Evolutionary conservation across 345 rosid genomes (phyloP).

Genomic region (Pelargonium nanum): DNA sequence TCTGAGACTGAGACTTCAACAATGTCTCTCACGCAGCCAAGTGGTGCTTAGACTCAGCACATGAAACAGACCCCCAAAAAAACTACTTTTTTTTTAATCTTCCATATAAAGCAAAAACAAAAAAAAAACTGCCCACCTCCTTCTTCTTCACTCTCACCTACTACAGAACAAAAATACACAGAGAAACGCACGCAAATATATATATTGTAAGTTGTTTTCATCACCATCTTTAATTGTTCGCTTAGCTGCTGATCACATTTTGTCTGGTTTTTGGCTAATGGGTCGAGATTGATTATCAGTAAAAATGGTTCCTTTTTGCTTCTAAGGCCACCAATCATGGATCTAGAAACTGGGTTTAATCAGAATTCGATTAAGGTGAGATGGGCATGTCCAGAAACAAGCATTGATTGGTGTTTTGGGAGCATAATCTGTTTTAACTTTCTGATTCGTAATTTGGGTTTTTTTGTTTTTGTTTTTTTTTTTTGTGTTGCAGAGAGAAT

Average conservation of each 20-base stretch:
- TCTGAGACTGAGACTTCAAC: not conserved
- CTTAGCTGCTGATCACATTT: too few species aligned
- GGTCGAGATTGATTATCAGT: constrained; percentile 17
- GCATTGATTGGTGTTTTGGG: not conserved
- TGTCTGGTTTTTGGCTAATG: constrained; percentile 10
- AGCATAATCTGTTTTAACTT: not conserved
- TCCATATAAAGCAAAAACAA: not conserved
- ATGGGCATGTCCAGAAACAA: not conserved
- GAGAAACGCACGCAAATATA: too few species aligned
- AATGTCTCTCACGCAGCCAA: not conserved
- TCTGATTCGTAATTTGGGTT: not conserved
- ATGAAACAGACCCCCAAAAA: too few species aligned
- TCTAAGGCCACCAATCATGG: constrained; percentile 40
- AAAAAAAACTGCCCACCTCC: not conserved
- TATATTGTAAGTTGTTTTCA: not conserved
- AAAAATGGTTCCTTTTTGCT: constrained; percentile 20
- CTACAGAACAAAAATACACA: not conserved
- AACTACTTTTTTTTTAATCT: too few species aligned
- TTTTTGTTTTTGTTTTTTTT: constrained; percentile 1
- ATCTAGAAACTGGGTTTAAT: constrained; percentile 40
- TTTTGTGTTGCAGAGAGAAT: constrained; percentile 43
- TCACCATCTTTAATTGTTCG: not conserved
- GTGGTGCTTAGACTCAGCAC: too few species aligned
- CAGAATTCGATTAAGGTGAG: constrained; percentile 45
- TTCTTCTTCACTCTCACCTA: not conserved